Percentiles rank a stretch among this genome's conserved stretches.
phyloP scores from a whole-genome alignment of 345 rosid genomes.

The Eucalyptus erythrocorys region DNA sequence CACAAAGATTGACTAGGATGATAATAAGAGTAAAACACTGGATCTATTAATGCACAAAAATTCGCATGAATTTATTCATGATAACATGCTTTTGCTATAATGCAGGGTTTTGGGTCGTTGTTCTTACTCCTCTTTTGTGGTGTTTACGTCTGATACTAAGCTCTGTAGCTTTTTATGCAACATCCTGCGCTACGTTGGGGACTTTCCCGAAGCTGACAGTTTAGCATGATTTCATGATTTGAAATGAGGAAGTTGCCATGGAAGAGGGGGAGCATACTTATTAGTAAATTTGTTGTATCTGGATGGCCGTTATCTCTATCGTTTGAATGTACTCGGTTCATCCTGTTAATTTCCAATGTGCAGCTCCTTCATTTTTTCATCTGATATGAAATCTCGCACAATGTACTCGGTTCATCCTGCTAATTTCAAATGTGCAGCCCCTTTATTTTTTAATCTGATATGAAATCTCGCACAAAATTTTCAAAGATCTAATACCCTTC shows the following conservation, averaged over 20 bases:
- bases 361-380: neutral
- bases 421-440: too few species aligned
- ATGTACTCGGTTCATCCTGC: too few species aligned
- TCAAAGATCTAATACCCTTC: neutral
- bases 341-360: neutral
- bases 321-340: neutral
- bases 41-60: neutral
- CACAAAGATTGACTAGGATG: neutral
- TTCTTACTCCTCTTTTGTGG: conserved; percentile 83
- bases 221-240: neutral
- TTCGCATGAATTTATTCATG: neutral
- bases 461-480: neutral
- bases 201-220: neutral
- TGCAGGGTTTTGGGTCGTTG: conserved; percentile 93
- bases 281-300: neutral
- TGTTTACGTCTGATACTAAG: conserved; percentile 44
- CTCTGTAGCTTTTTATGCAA: neutral
- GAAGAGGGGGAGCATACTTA: neutral
- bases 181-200: neutral
- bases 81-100: neutral
- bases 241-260: neutral
- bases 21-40: neutral
- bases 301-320: neutral
- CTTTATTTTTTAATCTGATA: too few species aligned
- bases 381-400: neutral